Conservation (phyloP, 768 basidiomycete species). For the Fibroporia radiculosa region DNA sequence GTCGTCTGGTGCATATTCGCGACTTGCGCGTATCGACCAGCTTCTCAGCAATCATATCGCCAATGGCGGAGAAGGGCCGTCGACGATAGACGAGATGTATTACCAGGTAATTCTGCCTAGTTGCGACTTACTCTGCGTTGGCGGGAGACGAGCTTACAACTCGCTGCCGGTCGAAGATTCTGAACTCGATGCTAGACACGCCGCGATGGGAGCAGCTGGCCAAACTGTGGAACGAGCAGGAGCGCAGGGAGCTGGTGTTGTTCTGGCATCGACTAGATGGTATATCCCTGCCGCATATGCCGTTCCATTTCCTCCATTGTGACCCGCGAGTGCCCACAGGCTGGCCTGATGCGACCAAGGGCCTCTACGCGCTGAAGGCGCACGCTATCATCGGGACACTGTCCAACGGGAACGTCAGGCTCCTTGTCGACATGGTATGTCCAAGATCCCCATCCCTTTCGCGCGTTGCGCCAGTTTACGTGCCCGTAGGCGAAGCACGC, state of each 20-base stretch:
- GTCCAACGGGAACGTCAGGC: constrained; percentile 57
- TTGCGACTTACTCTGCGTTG: no score
- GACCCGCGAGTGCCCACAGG: constrained; percentile 28
- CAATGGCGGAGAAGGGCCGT: constrained; percentile 36
- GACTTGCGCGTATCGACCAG: background rate
- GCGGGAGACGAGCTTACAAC: no score
- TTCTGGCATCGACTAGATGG: constrained; percentile 58
- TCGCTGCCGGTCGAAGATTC: no score
- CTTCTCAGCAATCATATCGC: constrained; percentile 31
- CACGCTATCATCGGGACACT: constrained; percentile 42
- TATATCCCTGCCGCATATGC: constrained; percentile 14
- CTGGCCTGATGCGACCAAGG: constrained; percentile 48
- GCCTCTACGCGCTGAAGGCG: constrained; percentile 44
- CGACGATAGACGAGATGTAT: constrained; percentile 49
- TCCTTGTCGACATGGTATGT: constrained; percentile 53
- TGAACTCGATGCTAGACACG: constrained; percentile 45
- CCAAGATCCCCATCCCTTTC: background rate
- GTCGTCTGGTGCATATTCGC: no score
- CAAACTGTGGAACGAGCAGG: constrained; percentile 33
- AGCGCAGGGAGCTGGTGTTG: constrained; percentile 36
- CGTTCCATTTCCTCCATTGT: background rate
- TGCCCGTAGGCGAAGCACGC: constrained; percentile 48
- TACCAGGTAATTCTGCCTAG: constrained; percentile 44
- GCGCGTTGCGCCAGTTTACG: background rate
- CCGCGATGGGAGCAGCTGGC: constrained; percentile 46